Conservation (phyloP, 371 early-diverging fungal genomes). For the Saksenaea oblongispora region DNA sequence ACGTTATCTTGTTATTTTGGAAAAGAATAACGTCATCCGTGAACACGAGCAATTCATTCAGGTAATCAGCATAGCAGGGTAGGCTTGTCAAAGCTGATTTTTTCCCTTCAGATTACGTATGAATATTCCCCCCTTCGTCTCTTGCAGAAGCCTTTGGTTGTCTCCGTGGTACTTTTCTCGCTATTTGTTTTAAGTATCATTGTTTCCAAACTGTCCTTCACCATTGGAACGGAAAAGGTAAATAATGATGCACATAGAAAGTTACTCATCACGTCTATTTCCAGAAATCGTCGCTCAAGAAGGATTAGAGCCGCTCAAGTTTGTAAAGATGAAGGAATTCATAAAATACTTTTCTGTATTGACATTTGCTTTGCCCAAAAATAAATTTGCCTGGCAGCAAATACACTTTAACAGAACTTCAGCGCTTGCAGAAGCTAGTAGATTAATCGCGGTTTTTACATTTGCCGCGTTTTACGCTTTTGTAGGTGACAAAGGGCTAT, state of each 20-base stretch:
- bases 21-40: constrained; percentile 64
- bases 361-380: too few relatives aligned
- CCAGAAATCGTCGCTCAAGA: constrained; percentile 1
- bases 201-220: constrained; percentile 43
- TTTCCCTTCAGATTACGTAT: constrained; percentile 46
- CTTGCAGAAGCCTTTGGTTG: constrained; percentile 51
- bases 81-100: background rate
- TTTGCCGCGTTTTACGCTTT: too few relatives aligned
- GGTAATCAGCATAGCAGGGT: constrained; percentile 17
- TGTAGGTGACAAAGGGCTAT: too few relatives aligned
- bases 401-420: too few relatives aligned
- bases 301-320: background rate
- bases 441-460: too few relatives aligned
- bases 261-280: background rate
- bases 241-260: background rate
- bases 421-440: too few relatives aligned
- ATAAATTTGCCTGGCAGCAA: too few relatives aligned
- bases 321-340: background rate
- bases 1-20: constrained; percentile 60
- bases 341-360: background rate
- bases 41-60: constrained; percentile 55
- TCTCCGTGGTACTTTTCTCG: constrained; percentile 33
- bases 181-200: constrained; percentile 44
- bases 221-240: constrained; percentile 40
- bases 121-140: constrained; percentile 34